Percentiles rank a stretch among this genome's conserved stretches.
Conservation (phyloP, 441 rosid genomes). For the Cnidoscolus chayamansa region DNA sequence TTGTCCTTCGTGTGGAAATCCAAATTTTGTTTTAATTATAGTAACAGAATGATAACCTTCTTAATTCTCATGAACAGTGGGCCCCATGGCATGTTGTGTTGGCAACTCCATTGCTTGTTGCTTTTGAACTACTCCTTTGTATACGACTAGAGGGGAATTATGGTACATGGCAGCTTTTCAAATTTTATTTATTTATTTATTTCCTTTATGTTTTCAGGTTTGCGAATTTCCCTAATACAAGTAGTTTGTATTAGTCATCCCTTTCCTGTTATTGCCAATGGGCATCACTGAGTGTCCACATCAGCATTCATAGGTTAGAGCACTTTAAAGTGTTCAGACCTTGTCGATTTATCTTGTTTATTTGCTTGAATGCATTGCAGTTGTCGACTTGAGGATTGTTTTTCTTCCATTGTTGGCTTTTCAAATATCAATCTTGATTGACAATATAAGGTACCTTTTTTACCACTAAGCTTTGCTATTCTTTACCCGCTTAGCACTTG, state of each 20-base stretch:
- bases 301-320: background rate
- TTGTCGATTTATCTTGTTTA: constrained; percentile 16
- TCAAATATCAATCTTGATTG: constrained; percentile 68
- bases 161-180: constrained; percentile 43
- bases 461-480: background rate
- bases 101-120: constrained; percentile 83
- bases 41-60: constrained; percentile 11
- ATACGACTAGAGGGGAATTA: constrained; percentile 67
- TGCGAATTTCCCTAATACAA: background rate
- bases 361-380: constrained; percentile 36
- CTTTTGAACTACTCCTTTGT: constrained; percentile 91
- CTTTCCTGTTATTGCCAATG: background rate
- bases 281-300: background rate
- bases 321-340: background rate
- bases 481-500: background rate
- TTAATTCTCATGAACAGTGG: constrained; percentile 68
- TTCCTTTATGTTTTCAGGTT: constrained; percentile 4
- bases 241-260: background rate
- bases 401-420: constrained; percentile 77
- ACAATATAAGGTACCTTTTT: constrained; percentile 72
- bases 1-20: background rate
- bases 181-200: background rate
- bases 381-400: constrained; percentile 78
- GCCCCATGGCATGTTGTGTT: constrained; percentile 91
- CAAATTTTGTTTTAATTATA: constrained; percentile 5